Base-by-base conservation (phyloP, 352 stramenopile genomes). In the Ochromonadaceae sp. region DNA sequence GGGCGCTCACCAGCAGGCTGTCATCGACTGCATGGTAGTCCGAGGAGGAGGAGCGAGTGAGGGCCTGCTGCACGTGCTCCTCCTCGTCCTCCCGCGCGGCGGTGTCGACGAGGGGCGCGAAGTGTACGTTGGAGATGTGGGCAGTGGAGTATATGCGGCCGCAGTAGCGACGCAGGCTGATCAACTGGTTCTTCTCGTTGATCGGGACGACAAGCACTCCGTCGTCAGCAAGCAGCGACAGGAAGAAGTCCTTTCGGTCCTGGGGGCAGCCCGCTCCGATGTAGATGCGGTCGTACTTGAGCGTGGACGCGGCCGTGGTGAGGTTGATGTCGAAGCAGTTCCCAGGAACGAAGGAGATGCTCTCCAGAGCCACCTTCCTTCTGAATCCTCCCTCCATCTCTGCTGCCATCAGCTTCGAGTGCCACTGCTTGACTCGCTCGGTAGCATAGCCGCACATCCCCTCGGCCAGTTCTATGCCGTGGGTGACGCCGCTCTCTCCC, bases 201-300 rank as follows among this genome's bases (percentile, higher is more conserved):
- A 59, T 42, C 12, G 49, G 49, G 7, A 42, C 7, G 25, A 59
- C 49, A 9, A 59, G 30, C 7, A 59, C 25, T 14, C 49, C 49
- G 30, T n/a, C 25, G 22, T 36, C 49, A 7, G 5, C 22, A 7
- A 59, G 26, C 5, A 59, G 22, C 7, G 9, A n/a, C 7, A 59
- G 30, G 22, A 59, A 59, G 25, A 44, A 42, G 31, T 34, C 32
- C 25, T 59, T 66, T 26, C 59, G 12, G 9, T 48, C 22, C 22
- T 67, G 34, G 1, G 66, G 60, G 20, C 59, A 66, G 2, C 59
- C 47, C 0, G 46, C 66, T 28, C 66, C 66, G 22, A 71, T 39
- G 49, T 71, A 71, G 35, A 71, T 69, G 3, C 66, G 35, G 35
- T 71, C 66, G 36, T 70, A 71, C 40, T 63, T 58, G 17, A 61